Percentiles rank a stretch among this genome's conserved stretches.
These are phyloP conservation scores for Sporothrix luriei DNA, from an alignment of 2,329 filamentous ascomycete species.

Conservation along the genomic window DNA sequence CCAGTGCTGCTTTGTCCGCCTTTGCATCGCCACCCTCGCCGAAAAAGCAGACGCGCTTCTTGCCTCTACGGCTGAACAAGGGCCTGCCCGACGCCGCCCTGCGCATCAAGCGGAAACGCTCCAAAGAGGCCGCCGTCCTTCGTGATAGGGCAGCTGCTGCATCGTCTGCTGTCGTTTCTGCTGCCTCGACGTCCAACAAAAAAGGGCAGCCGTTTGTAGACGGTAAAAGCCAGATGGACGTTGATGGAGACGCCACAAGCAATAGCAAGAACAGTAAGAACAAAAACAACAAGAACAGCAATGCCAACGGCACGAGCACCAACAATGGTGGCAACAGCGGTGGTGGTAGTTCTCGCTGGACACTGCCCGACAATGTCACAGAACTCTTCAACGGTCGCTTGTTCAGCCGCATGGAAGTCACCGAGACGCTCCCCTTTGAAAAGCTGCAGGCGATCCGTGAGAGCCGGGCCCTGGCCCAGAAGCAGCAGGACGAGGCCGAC, in stretches of 20 bases:
- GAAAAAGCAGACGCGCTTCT: slow-evolving; percentile 24
- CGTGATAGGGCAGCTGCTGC: not conserved
- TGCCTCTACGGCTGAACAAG: slow-evolving; percentile 24
- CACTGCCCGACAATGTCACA: slow-evolving; percentile 59
- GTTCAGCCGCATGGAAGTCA: slow-evolving; percentile 59
- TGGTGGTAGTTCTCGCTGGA: slow-evolving; percentile 51
- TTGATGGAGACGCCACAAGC: slow-evolving; percentile 30
- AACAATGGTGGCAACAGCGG: slow-evolving; percentile 37
- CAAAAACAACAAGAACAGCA: slow-evolving; percentile 11
- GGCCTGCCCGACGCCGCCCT: not conserved
- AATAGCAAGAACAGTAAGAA: slow-evolving; percentile 2
- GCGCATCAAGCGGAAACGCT: slow-evolving; percentile 25
- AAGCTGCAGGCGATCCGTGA: slow-evolving; percentile 53
- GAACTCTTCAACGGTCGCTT: slow-evolving; percentile 58
- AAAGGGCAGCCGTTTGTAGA: not conserved
- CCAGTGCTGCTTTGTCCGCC: not conserved
- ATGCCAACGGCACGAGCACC: slow-evolving; percentile 33
- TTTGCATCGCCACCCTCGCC: not conserved
- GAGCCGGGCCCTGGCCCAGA: slow-evolving; percentile 44
- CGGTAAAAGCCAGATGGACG: slow-evolving; percentile 31
- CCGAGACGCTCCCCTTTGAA: slow-evolving; percentile 61
- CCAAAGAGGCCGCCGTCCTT: slow-evolving; percentile 14
- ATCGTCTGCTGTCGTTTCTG: too few relatives aligned
- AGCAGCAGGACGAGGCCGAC: slow-evolving; percentile 27
- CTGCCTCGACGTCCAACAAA: not conserved